These are phyloP conservation scores for Balamuthia mandrillaris DNA, from an alignment of 208 protist species.

Conservation along the genomic window DNA sequence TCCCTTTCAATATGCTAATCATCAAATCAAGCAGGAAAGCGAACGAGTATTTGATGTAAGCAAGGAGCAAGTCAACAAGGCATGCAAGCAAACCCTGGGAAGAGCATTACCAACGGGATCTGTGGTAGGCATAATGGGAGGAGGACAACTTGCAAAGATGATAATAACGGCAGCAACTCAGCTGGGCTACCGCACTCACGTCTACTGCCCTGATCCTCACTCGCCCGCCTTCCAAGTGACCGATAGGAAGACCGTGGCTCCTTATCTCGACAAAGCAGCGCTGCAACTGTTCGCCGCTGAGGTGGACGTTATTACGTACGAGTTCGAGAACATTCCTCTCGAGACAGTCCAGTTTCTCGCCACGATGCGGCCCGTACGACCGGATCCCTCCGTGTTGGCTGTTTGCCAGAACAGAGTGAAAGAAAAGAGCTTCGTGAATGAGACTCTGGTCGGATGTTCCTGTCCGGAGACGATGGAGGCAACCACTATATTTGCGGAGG, in stretches of 20 bases:
- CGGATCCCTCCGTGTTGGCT: slow-evolving; percentile 38
- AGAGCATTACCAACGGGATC: too few relatives aligned
- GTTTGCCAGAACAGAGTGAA: slow-evolving; percentile 50
- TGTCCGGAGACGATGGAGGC: background rate
- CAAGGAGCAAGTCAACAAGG: too few relatives aligned
- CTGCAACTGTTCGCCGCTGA: background rate
- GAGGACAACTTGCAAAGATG: slow-evolving; percentile 57
- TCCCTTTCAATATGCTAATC: too few relatives aligned
- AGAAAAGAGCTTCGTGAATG: slow-evolving; percentile 56
- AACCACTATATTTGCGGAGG: background rate
- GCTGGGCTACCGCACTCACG: slow-evolving; percentile 12
- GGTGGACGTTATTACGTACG: slow-evolving; percentile 61
- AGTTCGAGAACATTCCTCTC: slow-evolving; percentile 59
- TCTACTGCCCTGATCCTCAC: slow-evolving; percentile 14
- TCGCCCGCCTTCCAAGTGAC: slow-evolving; percentile 24
- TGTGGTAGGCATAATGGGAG: slow-evolving; percentile 53
- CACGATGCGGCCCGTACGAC: slow-evolving; percentile 35
- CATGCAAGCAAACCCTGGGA: too few relatives aligned
- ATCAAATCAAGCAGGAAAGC: too few relatives aligned
- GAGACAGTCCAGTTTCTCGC: background rate
- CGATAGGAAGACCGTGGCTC: background rate
- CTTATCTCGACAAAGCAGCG: slow-evolving; percentile 38
- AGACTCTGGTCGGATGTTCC: background rate
- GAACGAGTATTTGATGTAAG: too few relatives aligned
- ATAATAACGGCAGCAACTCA: slow-evolving; percentile 46